Percentiles rank a stretch among this genome's conserved stretches.
Conservation (phyloP, 148 eudicot species). For the Gaultheria prostrata region DNA sequence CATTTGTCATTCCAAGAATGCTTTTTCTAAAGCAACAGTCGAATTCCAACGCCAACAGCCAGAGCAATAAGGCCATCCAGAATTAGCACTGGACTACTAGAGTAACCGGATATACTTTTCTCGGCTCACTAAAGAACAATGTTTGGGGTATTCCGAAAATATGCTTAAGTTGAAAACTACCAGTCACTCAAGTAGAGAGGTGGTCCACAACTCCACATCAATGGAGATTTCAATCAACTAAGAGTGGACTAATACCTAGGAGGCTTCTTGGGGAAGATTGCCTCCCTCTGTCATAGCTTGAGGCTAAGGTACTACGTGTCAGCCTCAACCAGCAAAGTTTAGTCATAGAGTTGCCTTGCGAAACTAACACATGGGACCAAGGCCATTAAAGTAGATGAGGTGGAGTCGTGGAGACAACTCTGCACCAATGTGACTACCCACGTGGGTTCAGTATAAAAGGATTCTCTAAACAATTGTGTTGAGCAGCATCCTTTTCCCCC, state of each 20-base stretch:
- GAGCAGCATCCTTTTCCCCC: background rate
- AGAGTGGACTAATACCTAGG: background rate
- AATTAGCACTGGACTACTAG: background rate
- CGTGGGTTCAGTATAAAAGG: background rate
- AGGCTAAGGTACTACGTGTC: background rate
- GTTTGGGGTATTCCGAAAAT: background rate
- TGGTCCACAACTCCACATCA: background rate
- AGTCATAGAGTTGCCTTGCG: background rate
- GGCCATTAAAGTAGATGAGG: background rate
- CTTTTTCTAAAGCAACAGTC: background rate
- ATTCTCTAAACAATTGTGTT: background rate
- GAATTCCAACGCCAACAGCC: background rate
- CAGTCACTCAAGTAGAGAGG: background rate
- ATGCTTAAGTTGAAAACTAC: background rate
- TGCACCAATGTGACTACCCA: background rate
- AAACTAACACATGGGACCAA: background rate
- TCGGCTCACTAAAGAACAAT: background rate
- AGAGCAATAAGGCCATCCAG: background rate
- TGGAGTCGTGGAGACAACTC: background rate
- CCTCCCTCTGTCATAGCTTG: background rate
- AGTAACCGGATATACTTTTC: background rate
- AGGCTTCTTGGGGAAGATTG: background rate
- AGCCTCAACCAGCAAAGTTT: background rate
- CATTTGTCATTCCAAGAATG: background rate
- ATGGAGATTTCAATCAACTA: background rate